Percentiles rank a stretch among this genome's conserved stretches.
Conservation (phyloP, 2,329 filamentous ascomycete species). For the Coniella lustricola region DNA sequence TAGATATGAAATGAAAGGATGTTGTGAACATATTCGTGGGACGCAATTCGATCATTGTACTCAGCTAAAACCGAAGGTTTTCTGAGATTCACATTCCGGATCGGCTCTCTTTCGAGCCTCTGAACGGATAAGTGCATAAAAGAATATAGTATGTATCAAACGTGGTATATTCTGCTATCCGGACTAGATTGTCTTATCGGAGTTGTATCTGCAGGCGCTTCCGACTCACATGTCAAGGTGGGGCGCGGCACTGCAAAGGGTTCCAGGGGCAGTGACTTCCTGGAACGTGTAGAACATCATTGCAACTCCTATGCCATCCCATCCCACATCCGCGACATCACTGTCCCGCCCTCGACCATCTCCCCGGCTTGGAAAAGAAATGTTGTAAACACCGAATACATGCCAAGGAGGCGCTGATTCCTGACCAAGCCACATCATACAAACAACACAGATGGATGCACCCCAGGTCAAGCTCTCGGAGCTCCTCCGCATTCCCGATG, state of each 20-base stretch:
- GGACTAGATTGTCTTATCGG: background rate
- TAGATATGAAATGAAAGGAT: background rate
- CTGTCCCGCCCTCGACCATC: too few relatives aligned
- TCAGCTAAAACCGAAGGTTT: too few relatives aligned
- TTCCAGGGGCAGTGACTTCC: background rate
- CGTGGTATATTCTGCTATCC: background rate
- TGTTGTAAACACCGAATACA: constrained; percentile 9
- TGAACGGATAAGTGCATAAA: too few relatives aligned
- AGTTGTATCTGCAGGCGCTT: background rate
- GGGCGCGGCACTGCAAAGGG: constrained; percentile 7
- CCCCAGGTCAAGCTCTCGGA: constrained; percentile 78
- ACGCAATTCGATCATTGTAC: background rate
- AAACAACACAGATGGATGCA: constrained; percentile 57
- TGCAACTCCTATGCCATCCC: background rate
- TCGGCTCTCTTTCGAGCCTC: too few relatives aligned
- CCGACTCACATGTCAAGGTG: constrained; percentile 7
- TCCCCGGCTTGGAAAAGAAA: too few relatives aligned
- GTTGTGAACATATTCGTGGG: background rate
- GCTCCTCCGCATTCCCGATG: constrained; percentile 88
- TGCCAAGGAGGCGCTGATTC: constrained; percentile 9
- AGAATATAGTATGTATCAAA: background rate
- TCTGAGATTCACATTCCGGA: too few relatives aligned
- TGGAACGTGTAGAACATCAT: constrained; percentile 1
- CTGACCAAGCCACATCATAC: constrained; percentile 5
- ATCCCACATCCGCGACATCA: background rate